Conservation (phyloP, 805 yeast genomes). For the Candida maltosa region DNA sequence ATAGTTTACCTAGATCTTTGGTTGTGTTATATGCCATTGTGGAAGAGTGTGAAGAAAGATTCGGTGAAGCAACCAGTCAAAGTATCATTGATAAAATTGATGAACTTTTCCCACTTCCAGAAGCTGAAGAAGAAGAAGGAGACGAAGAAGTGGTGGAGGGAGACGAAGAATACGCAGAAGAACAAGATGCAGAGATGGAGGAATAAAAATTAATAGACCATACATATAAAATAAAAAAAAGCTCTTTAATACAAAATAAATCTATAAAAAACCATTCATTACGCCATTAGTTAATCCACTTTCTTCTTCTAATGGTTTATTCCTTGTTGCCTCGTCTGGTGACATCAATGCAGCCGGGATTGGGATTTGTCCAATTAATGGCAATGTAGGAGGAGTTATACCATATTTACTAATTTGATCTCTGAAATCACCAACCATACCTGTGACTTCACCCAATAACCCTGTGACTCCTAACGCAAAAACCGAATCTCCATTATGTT, state of each 20-base stretch:
- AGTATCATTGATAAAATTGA: slow-evolving; percentile 54
- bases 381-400: slow-evolving; percentile 5
- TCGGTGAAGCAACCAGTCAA: slow-evolving; percentile 63
- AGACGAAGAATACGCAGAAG: neutral
- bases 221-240: neutral
- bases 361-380: slow-evolving; percentile 7
- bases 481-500: slow-evolving; percentile 37
- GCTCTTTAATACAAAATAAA: neutral
- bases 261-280: slow-evolving; percentile 21
- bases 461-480: slow-evolving; percentile 70
- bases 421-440: slow-evolving; percentile 47
- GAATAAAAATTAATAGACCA: neutral
- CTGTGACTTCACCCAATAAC: slow-evolving; percentile 60
- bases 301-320: slow-evolving; percentile 7
- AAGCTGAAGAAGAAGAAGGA: slow-evolving; percentile 23
- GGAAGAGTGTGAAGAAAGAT: slow-evolving; percentile 90
- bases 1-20: slow-evolving; percentile 73
- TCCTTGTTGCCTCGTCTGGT: slow-evolving; percentile 3
- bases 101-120: slow-evolving; percentile 49
- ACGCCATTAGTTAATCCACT: slow-evolving; percentile 13
- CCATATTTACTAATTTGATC: slow-evolving; percentile 28
- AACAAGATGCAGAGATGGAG: slow-evolving; percentile 5
- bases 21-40: slow-evolving; percentile 77
- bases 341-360: slow-evolving; percentile 4
- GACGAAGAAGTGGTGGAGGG: slow-evolving; percentile 13